phyloP scores from a whole-genome alignment of 768 basidiomycete species.

The Agrocybe praecox region DNA sequence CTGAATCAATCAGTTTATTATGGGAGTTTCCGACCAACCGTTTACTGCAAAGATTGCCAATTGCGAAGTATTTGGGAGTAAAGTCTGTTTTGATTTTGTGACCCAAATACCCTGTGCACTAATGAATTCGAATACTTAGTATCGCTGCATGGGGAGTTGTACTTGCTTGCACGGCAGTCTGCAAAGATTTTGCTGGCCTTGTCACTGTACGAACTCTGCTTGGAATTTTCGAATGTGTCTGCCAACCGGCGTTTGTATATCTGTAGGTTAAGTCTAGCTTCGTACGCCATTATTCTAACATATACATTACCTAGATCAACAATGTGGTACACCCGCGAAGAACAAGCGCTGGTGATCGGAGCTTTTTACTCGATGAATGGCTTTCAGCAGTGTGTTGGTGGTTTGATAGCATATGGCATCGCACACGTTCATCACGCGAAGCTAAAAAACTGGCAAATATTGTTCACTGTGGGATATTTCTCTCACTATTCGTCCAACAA shows the following conservation, averaged over 20 bases:
- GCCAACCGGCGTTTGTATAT: constrained; percentile 50
- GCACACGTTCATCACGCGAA: constrained; percentile 41
- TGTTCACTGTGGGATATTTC: constrained; percentile 35
- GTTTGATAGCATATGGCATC: constrained; percentile 51
- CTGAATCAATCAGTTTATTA: constrained; percentile 23
- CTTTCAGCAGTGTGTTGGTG: constrained; percentile 50
- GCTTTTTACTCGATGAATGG: constrained; percentile 50
- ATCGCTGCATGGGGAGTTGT: constrained; percentile 47
- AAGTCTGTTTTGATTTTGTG: constrained; percentile 28
- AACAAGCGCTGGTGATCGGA: constrained; percentile 49
- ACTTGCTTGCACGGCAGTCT: constrained; percentile 50
- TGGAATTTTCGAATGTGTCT: constrained; percentile 49
- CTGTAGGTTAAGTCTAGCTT: constrained; percentile 27
- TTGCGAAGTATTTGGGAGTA: constrained; percentile 51
- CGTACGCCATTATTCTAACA: not conserved
- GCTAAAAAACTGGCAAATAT: constrained; percentile 53
- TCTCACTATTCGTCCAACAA: too few species aligned
- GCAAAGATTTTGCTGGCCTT: constrained; percentile 44
- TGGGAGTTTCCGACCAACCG: constrained; percentile 54
- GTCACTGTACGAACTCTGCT: constrained; percentile 49
- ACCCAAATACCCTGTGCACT: not conserved
- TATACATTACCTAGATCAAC: constrained; percentile 33
- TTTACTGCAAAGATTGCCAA: constrained; percentile 47
- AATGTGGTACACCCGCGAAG: constrained; percentile 55
- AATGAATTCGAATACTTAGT: constrained; percentile 17